Conservation (phyloP, 2,329 filamentous ascomycete genomes). For the Hypocrella siamensis region DNA sequence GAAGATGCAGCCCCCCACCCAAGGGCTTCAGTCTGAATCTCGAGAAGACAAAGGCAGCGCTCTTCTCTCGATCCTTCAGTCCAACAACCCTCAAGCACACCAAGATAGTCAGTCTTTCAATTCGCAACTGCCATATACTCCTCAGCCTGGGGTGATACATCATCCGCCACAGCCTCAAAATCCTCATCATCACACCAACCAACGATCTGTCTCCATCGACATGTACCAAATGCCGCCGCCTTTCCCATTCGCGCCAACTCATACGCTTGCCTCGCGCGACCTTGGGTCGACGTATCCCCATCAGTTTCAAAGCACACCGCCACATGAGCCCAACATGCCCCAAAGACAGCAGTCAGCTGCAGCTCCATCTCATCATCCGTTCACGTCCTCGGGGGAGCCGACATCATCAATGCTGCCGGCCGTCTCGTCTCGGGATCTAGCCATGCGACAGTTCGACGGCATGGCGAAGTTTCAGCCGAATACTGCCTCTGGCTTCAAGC, state of each 20-base stretch:
- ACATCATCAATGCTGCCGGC: conserved; percentile 33
- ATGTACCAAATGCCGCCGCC: conserved; percentile 15
- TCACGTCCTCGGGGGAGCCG: too few species aligned
- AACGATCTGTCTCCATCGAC: conserved; percentile 22
- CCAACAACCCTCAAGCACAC: conserved; percentile 9
- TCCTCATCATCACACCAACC: conserved; percentile 38
- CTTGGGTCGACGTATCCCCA: conserved; percentile 4
- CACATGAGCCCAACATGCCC: too few species aligned
- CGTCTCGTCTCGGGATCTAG: conserved; percentile 4
- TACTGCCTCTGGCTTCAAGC: conserved; percentile 7
- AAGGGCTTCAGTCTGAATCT: conserved; percentile 24
- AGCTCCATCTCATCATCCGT: too few species aligned
- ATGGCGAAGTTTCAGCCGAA: neutral
- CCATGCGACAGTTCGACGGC: neutral
- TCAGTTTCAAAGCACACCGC: conserved; percentile 6
- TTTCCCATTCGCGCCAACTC: conserved; percentile 12
- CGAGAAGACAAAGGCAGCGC: conserved; percentile 31
- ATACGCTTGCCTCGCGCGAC: conserved; percentile 6
- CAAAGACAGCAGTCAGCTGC: too few species aligned
- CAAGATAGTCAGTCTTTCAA: neutral
- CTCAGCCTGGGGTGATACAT: conserved; percentile 35
- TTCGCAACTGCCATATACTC: conserved; percentile 27
- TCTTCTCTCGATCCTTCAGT: conserved; percentile 37
- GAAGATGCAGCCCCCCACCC: conserved; percentile 36
- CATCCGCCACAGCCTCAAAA: conserved; percentile 37